Base-by-base conservation (phyloP, 2,329 filamentous ascomycete genomes). In the Exophiala lecanii-corni region DNA sequence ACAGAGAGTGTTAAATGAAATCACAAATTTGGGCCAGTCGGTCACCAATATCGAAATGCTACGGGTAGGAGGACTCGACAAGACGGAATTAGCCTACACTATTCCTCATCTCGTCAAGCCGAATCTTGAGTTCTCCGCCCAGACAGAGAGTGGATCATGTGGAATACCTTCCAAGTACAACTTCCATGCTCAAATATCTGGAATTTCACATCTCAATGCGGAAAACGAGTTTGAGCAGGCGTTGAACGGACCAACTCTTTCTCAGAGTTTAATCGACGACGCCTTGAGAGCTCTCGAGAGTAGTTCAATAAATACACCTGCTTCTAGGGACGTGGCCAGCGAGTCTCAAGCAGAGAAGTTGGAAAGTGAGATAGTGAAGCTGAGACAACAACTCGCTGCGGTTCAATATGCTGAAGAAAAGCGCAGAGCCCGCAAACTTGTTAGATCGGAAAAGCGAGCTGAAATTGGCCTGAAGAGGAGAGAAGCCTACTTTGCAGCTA, bases 1-100 rank as follows among this genome's bases (percentile, higher is more conserved):
- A 53, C 78, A 79, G 47, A 79, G 78, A 46, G 83, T 85, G 49
- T 75, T 78, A 1, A 76, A 80, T 2, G 79, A 82, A 39, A 59
- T 91, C 35, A 73, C 78, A 2, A 84, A 84, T 45, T 74, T 94
- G 44, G 88, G 88, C 41, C 84, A 87, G 3, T 81, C 88, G 13
- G 81, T 95, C 23, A 92, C 86, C 9, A 95, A 94, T 55, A 59
- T 97, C 17, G 61, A 73, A n/a, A 85, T 92, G 64, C 69, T 87
- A 19, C 75, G 80, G 7, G 80, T 86, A 0, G 71, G 65, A 62
- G 67, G 68, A 47, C 61, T 66, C 19, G 51, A 56, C 59, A 21
- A 33, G 25, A 51, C 52, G 59, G 54, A 30, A 57, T 47, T 17
- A 50, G 74, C 73, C 13, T 74, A 78, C 53, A 70, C 75, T 12